Evolutionary conservation across 345 rosid species (phyloP).

Genomic region (Euclidium syriacum): DNA sequence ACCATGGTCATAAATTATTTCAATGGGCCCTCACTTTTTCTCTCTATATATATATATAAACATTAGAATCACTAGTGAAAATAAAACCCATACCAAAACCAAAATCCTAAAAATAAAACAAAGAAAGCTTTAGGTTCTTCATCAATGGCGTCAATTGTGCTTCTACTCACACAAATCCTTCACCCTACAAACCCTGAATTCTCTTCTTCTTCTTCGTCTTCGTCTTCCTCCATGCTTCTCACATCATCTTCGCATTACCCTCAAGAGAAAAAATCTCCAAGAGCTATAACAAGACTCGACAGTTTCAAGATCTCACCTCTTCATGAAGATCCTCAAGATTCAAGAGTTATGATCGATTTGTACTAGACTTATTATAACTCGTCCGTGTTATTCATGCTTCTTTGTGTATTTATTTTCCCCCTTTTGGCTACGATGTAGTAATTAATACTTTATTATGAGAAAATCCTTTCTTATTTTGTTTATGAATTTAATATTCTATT

Average conservation of each 20-base stretch:
- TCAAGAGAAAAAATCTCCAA: conserved; percentile 9
- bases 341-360: conserved; percentile 26
- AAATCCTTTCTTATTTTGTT: too few species aligned
- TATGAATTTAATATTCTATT: too few species aligned
- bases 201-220: not conserved
- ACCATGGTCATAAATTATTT: not conserved
- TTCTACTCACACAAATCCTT: conserved; percentile 28
- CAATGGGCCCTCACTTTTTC: not conserved
- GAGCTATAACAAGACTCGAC: conserved; percentile 5
- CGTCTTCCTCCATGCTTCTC: conserved; percentile 9
- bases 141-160: conserved; percentile 35
- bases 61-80: not conserved
- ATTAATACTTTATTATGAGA: too few species aligned
- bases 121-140: not conserved
- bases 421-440: not conserved
- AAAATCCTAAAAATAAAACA: not conserved
- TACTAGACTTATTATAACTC: not conserved
- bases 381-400: not conserved
- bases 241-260: conserved; percentile 1
- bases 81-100: not conserved
- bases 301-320: conserved; percentile 14
- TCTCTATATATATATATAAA: not conserved
- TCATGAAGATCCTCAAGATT: conserved; percentile 33
- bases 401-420: not conserved
- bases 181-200: conserved; percentile 22